Evolutionary conservation across 192 early-diverging fungal species (phyloP).

Genomic region (Entrophospora sp.): DNA sequence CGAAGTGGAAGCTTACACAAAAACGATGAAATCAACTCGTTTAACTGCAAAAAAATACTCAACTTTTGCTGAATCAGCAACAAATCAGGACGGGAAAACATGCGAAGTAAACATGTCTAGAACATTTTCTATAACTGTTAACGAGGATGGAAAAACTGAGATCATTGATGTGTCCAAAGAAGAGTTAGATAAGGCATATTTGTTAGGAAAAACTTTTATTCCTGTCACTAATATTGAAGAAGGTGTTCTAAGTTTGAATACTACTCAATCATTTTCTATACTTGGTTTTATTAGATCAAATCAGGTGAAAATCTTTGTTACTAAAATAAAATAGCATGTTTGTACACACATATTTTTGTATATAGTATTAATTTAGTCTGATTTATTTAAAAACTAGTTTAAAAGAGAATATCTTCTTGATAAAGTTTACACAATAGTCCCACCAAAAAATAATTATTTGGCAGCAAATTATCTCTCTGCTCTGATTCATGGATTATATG

Average conservation of each 20-base stretch:
- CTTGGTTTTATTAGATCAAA: slow-evolving; percentile 46
- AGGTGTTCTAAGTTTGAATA: slow-evolving; percentile 46
- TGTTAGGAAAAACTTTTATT: slow-evolving; percentile 59
- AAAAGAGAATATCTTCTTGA: slow-evolving; percentile 44
- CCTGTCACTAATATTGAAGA: slow-evolving; percentile 54
- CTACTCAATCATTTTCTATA: slow-evolving; percentile 48
- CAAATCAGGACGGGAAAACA: slow-evolving; percentile 26
- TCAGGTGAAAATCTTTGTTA: slow-evolving; percentile 26
- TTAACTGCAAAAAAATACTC: slow-evolving; percentile 62
- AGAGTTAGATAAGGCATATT: slow-evolving; percentile 55
- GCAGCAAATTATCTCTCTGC: slow-evolving; percentile 40
- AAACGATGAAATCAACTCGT: slow-evolving; percentile 44
- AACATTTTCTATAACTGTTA: slow-evolving; percentile 25
- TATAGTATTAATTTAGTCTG: background rate
- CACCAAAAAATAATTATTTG: slow-evolving; percentile 30
- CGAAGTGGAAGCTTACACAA: slow-evolving; percentile 46
- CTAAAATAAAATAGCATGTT: background rate
- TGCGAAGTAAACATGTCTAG: slow-evolving; percentile 29
- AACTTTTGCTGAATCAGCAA: slow-evolving; percentile 33
- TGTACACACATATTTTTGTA: too few relatives aligned
- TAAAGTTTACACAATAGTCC: slow-evolving; percentile 42
- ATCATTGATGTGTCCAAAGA: slow-evolving; percentile 33
- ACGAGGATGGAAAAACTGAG: slow-evolving; percentile 14
- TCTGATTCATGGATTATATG: slow-evolving; percentile 39
- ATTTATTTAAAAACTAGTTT: slow-evolving; percentile 32